phyloP scores from a whole-genome alignment of 2,329 filamentous ascomycete species.

The Colletotrichum orchidophilum region DNA sequence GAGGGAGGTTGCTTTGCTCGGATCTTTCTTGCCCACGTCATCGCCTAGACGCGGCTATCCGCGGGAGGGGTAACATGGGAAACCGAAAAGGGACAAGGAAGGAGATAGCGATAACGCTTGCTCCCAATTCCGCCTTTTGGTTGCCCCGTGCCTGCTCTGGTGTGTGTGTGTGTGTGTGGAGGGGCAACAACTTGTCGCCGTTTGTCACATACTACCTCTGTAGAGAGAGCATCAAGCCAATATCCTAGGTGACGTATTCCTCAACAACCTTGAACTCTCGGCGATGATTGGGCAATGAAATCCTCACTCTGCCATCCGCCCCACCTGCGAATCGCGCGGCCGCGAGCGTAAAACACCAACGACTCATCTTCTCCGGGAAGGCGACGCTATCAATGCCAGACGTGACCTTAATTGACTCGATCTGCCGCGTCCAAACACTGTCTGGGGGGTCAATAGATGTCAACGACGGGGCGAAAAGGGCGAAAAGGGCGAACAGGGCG shows the following conservation, averaged over 20 bases:
- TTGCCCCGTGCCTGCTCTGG: no score
- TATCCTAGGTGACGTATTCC: not conserved
- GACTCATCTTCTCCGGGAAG: not conserved
- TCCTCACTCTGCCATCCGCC: not conserved
- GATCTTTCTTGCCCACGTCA: conserved; percentile 14
- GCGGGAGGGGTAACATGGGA: conserved; percentile 13
- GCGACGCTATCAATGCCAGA: not conserved
- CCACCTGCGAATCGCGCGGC: not conserved
- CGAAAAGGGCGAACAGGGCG: not conserved
- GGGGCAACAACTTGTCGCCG: not conserved
- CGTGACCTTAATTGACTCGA: not conserved
- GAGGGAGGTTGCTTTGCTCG: not conserved
- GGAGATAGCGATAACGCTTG: conserved; percentile 27
- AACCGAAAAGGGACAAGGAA: not conserved
- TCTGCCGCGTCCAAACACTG: not conserved
- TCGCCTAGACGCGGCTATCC: conserved; percentile 30
- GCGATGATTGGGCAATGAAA: not conserved
- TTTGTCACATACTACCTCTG: no score
- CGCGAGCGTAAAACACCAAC: not conserved
- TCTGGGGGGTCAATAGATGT: conserved; percentile 4
- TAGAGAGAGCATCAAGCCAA: not conserved
- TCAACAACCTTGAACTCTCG: not conserved
- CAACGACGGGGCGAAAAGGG: conserved; percentile 7
- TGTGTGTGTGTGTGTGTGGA: not conserved
- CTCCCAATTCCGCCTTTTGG: conserved; percentile 17